Evolutionary conservation across 192 early-diverging fungal species (phyloP).

Genomic region (Haplosporangium gracile): DNA sequence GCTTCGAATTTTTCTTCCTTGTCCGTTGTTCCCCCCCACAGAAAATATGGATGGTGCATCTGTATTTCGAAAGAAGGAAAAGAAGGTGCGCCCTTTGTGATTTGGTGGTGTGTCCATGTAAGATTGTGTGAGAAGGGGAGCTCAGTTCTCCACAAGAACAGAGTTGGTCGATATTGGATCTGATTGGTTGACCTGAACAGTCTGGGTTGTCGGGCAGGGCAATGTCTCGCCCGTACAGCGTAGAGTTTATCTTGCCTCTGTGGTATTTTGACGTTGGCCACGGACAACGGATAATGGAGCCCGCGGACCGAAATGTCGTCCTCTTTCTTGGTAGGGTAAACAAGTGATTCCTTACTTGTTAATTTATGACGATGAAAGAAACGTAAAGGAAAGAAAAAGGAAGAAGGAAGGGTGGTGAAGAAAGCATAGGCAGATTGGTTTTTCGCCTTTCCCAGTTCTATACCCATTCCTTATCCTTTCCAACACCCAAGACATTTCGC

Average conservation of each 20-base stretch:
- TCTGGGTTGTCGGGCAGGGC: background rate
- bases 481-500: background rate
- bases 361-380: background rate
- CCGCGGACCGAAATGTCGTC: background rate
- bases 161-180: slow-evolving; percentile 5
- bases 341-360: background rate
- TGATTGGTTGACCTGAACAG: slow-evolving; percentile 7
- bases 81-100: background rate
- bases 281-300: background rate
- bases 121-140: background rate
- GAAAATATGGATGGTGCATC: no score
- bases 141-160: background rate
- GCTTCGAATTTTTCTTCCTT: no score
- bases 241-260: background rate
- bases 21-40: no score
- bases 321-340: slow-evolving; percentile 1
- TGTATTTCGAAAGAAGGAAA: background rate
- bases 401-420: background rate
- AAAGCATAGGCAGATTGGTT: background rate
- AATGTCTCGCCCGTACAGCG: slow-evolving; percentile 6
- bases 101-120: background rate
- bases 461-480: background rate
- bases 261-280: background rate
- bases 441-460: background rate
- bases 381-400: background rate